Conservation (phyloP, 1,139 yeast genomes). For the Geotrichum bryndzae region DNA sequence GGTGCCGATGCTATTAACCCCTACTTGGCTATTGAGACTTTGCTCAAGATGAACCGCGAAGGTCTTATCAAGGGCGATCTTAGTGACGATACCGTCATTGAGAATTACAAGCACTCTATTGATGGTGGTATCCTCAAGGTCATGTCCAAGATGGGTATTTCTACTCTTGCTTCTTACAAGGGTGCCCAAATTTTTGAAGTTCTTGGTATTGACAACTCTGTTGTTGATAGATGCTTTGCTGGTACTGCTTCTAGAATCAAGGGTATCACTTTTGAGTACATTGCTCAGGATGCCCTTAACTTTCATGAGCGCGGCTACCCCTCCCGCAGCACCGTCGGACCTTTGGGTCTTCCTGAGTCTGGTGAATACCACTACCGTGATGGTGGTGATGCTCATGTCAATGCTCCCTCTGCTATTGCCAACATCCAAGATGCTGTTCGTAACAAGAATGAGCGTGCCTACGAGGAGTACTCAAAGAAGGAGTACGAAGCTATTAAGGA, state of each 20-base stretch:
- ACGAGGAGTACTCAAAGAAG: constrained; percentile 80
- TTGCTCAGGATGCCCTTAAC: constrained; percentile 94
- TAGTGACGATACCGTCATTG: constrained; percentile 54
- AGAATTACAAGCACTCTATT: constrained; percentile 73
- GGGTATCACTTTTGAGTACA: constrained; percentile 91
- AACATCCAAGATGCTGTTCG: constrained; percentile 94
- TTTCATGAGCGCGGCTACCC: constrained; percentile 93
- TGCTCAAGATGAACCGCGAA: constrained; percentile 78
- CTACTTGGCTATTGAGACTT: constrained; percentile 84
- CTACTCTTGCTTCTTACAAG: constrained; percentile 92
- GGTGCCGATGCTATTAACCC: constrained; percentile 98
- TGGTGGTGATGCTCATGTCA: constrained; percentile 93
- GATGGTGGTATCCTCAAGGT: constrained; percentile 92
- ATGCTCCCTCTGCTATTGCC: constrained; percentile 93
- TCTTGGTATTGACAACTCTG: constrained; percentile 90
- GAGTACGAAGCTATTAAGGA: constrained; percentile 88
- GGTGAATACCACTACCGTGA: constrained; percentile 99
- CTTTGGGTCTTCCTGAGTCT: constrained; percentile 78
- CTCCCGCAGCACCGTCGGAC: constrained; percentile 61
- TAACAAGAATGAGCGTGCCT: constrained; percentile 89
- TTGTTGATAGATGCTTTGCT: constrained; percentile 90
- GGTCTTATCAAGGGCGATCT: constrained; percentile 58
- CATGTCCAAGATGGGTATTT: constrained; percentile 99
- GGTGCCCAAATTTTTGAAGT: constrained; percentile 99
- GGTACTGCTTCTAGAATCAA: constrained; percentile 96